Evolutionary conservation across 345 rosid genomes (phyloP), one percentile per base, ranked within the genome.

Genomic region (Pistacia atlantica): DNA sequence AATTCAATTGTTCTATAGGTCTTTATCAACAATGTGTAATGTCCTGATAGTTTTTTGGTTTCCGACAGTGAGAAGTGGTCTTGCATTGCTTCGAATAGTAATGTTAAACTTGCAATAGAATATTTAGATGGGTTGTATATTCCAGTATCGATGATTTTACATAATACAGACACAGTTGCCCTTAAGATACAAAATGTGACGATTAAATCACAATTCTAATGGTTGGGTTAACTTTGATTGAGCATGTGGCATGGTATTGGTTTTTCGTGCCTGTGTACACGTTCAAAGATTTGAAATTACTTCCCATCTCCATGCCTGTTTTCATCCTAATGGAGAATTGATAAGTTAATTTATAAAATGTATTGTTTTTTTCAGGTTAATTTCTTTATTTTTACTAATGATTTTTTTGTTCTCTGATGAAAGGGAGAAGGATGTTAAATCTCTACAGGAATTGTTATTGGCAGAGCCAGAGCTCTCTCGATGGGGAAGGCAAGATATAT

Each of bases 391-490:
- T 76, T 11, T 66, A 35, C 72, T n/a, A 14, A 12, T 55, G 31
- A 60, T 54, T 62, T 48, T 37, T 58, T 75, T 48, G 61, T 87
- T 91, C 35, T 79, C 76, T 52, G 78, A 81, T 76, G 82, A 80
- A 73, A 79, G 84, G 79, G 89, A 82, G 69, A 83, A 38, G 79
- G 86, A 88, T 61, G 80, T 75, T 42, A 89, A 78, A 84, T 79
- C 84, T 11, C 78, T 94, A 35, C 91, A 89, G 75, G 97, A 97
- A 12, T 83, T 94, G 91, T 80, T 97, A 42, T 77, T 97, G 77
- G 90, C 88, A 4, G 98, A 97, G 82, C 92, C 97, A 13, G 97
- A 89, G 87, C 94, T 97, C 61, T 87, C 88, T 67, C 84, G 81
- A 72, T 80, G 92, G 66, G 99, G 97, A 87, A 97, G 97, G 99